phyloP scores from a whole-genome alignment of 306 rosid genomes.

The Sesbania bispinosa region DNA sequence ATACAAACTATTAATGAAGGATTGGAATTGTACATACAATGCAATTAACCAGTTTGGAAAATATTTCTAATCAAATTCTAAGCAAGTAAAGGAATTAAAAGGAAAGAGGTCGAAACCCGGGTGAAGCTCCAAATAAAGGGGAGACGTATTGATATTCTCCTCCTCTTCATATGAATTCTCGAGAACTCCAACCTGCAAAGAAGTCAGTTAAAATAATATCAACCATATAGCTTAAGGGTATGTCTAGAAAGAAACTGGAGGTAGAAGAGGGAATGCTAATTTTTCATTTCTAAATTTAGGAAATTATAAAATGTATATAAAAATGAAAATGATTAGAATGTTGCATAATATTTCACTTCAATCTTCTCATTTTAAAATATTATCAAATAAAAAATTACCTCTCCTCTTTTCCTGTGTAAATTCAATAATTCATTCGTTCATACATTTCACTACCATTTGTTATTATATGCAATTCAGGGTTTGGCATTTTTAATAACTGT shows the following conservation, averaged over 20 bases:
- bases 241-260: background rate
- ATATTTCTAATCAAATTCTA: background rate
- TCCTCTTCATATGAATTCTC: slow-evolving; percentile 8
- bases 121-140: slow-evolving; percentile 22
- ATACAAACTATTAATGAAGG: background rate
- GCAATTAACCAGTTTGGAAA: background rate
- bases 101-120: slow-evolving; percentile 16
- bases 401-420: background rate
- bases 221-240: background rate
- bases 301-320: background rate
- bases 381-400: background rate
- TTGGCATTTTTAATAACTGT: background rate
- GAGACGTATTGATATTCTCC: slow-evolving; percentile 1
- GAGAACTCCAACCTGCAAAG: slow-evolving; percentile 15
- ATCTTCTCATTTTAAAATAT: too few relatives aligned
- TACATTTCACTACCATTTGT: background rate
- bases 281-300: background rate
- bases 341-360: too few relatives aligned
- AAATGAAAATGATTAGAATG: too few relatives aligned
- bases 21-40: background rate
- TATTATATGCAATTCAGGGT: background rate
- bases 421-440: too few relatives aligned
- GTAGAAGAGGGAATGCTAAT: background rate
- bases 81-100: background rate
- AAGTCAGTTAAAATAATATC: background rate